Conservation (phyloP, 495 filamentous ascomycete genomes). For the Talaromyces stipitatus region DNA sequence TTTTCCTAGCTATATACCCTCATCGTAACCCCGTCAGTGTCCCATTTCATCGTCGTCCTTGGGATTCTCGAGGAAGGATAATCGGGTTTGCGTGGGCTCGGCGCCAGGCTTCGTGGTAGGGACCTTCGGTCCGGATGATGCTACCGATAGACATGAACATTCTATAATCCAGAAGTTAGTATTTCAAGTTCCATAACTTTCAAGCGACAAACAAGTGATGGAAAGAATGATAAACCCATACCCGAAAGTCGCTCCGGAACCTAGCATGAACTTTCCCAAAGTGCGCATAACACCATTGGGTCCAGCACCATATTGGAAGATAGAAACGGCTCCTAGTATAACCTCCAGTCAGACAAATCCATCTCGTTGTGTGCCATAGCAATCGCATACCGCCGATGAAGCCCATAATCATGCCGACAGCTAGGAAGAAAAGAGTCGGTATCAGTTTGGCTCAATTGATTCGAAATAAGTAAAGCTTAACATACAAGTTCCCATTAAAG, state of each 20-base stretch:
- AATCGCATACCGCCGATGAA: conserved; percentile 79
- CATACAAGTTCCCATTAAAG: conserved; percentile 95
- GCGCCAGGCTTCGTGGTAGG: conserved; percentile 40
- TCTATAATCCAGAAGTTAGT: conserved; percentile 31
- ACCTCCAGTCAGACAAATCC: neutral
- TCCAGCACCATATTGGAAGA: conserved; percentile 88
- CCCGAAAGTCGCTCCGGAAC: conserved; percentile 96
- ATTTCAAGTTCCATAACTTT: neutral
- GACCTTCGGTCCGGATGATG: conserved; percentile 80
- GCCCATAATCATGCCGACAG: conserved; percentile 90
- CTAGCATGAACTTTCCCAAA: conserved; percentile 93
- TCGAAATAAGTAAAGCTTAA: conserved; percentile 9
- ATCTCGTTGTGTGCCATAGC: neutral
- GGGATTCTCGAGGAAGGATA: conserved; percentile 38
- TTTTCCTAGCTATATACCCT: neutral
- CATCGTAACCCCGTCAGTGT: neutral
- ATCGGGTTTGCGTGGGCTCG: conserved; percentile 39
- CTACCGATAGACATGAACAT: conserved; percentile 99
- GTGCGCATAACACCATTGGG: conserved; percentile 89
- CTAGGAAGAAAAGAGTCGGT: conserved; percentile 35
- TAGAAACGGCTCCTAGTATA: conserved; percentile 72
- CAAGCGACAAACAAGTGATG: neutral
- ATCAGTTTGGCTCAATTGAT: conserved; percentile 10
- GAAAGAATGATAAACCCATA: conserved; percentile 33
- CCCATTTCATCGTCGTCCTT: conserved; percentile 17